Conservation (phyloP, 2,329 filamentous ascomycete genomes). For the Talaromyces sp. region DNA sequence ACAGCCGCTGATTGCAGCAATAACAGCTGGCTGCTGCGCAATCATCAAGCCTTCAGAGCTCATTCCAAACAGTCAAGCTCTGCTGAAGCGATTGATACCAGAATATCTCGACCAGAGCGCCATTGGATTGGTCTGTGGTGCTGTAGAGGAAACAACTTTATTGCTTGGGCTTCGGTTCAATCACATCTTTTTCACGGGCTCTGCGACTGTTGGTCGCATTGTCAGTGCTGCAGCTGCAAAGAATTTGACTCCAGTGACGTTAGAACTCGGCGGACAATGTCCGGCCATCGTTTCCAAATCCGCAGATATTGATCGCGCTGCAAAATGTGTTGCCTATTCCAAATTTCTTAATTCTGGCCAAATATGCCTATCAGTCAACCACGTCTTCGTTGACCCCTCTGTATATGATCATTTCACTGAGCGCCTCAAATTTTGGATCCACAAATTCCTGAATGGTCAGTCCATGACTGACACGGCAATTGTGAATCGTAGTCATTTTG, state of each 20-base stretch:
- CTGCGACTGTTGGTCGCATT: slow-evolving; percentile 33
- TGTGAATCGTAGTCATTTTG: slow-evolving; percentile 42
- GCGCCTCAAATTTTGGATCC: slow-evolving; percentile 30
- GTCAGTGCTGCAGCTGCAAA: slow-evolving; percentile 41
- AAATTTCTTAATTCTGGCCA: slow-evolving; percentile 45
- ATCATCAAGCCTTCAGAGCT: slow-evolving; percentile 46
- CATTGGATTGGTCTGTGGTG: slow-evolving; percentile 34
- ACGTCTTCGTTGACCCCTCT: slow-evolving; percentile 41
- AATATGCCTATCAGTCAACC: slow-evolving; percentile 40
- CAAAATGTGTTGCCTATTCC: slow-evolving; percentile 40
- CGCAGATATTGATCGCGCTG: slow-evolving; percentile 41
- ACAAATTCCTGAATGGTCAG: slow-evolving; percentile 26
- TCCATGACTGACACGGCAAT: slow-evolving; percentile 31
- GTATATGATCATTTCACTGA: slow-evolving; percentile 37
- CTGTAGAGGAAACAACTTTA: slow-evolving; percentile 32
- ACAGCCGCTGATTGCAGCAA: slow-evolving; percentile 40
- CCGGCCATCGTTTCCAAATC: slow-evolving; percentile 41
- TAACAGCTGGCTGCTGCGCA: slow-evolving; percentile 40
- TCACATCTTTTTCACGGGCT: slow-evolving; percentile 47
- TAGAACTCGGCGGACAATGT: slow-evolving; percentile 45
- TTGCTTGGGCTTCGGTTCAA: slow-evolving; percentile 39
- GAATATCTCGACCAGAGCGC: slow-evolving; percentile 41
- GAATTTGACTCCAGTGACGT: slow-evolving; percentile 41
- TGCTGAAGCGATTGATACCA: slow-evolving; percentile 38
- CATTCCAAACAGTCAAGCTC: slow-evolving; percentile 28